These are phyloP conservation scores for Coemansia sp. DNA, from an alignment of 192 early-diverging fungal genomes.

Conservation along the genomic window DNA sequence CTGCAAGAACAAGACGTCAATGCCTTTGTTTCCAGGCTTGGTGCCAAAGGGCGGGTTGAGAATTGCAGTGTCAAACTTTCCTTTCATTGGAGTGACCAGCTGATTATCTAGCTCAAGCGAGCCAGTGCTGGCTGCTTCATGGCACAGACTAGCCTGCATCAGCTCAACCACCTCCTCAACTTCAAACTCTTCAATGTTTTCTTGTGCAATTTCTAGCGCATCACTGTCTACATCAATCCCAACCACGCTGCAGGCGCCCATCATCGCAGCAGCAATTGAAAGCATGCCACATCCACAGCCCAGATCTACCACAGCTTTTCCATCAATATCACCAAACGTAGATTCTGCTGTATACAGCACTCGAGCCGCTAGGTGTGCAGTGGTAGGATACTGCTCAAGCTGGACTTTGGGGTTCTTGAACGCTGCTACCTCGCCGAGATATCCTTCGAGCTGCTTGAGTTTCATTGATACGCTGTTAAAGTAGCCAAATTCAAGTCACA, in stretches of 20 bases:
- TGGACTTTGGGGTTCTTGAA: constrained; percentile 72
- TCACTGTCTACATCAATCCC: constrained; percentile 73
- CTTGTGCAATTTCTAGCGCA: constrained; percentile 67
- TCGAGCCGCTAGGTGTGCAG: constrained; percentile 70
- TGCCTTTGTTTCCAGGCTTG: constrained; percentile 68
- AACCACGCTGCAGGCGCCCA: constrained; percentile 57
- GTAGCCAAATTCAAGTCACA: not conserved
- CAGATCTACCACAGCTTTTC: constrained; percentile 70
- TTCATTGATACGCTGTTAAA: constrained; percentile 54
- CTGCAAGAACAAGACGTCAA: constrained; percentile 72
- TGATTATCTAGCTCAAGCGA: constrained; percentile 23
- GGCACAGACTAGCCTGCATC: constrained; percentile 57
- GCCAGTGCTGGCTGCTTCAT: constrained; percentile 2
- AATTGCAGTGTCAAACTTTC: constrained; percentile 70
- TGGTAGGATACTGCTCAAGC: constrained; percentile 79
- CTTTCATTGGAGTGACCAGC: constrained; percentile 48
- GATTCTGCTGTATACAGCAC: constrained; percentile 76
- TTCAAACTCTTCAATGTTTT: constrained; percentile 61
- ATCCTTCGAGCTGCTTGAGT: constrained; percentile 70
- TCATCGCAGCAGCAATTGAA: constrained; percentile 61
- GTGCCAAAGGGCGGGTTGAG: constrained; percentile 86
- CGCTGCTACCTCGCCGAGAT: constrained; percentile 62
- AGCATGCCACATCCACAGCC: constrained; percentile 79
- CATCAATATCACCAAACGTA: constrained; percentile 70
- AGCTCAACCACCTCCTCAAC: constrained; percentile 67